Conservation (phyloP, 2,329 filamentous ascomycete genomes). For the Pseudocercospora fuligena region DNA sequence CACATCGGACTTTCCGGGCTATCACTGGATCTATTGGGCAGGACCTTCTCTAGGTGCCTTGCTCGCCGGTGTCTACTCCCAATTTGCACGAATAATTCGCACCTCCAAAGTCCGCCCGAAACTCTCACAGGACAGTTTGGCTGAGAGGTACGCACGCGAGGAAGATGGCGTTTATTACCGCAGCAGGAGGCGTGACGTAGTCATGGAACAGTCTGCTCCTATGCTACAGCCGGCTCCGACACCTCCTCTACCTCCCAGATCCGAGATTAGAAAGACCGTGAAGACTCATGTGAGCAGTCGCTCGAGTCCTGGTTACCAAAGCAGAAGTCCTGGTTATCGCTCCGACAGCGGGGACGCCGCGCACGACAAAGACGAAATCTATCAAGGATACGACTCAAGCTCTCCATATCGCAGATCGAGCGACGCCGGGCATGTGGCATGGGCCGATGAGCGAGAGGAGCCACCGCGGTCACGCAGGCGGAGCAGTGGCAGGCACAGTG, state of each 20-base stretch:
- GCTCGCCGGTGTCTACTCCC: slow-evolving; percentile 37
- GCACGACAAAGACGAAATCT: slow-evolving; percentile 6
- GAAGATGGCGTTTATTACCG: not conserved
- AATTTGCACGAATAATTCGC: slow-evolving; percentile 25
- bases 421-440: slow-evolving; percentile 11
- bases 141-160: not conserved
- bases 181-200: not conserved
- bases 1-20: slow-evolving; percentile 33
- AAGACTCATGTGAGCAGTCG: slow-evolving; percentile 7
- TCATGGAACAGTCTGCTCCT: slow-evolving; percentile 5
- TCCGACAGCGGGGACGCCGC: not conserved
- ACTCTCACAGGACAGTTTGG: not conserved
- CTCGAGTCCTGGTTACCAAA: slow-evolving; percentile 14
- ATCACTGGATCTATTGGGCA: slow-evolving; percentile 40
- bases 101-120: not conserved
- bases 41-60: slow-evolving; percentile 38
- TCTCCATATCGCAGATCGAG: slow-evolving; percentile 16
- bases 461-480: not conserved
- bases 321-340: not conserved
- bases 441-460: not conserved
- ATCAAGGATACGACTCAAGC: slow-evolving; percentile 1
- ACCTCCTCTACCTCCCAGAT: not conserved
- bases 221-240: slow-evolving; percentile 13
- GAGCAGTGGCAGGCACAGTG: slow-evolving; percentile 16
- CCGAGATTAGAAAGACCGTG: slow-evolving; percentile 10